Base-by-base conservation (phyloP, 1,284 basidiomycete genomes). In the Entoloma clypeatum region DNA sequence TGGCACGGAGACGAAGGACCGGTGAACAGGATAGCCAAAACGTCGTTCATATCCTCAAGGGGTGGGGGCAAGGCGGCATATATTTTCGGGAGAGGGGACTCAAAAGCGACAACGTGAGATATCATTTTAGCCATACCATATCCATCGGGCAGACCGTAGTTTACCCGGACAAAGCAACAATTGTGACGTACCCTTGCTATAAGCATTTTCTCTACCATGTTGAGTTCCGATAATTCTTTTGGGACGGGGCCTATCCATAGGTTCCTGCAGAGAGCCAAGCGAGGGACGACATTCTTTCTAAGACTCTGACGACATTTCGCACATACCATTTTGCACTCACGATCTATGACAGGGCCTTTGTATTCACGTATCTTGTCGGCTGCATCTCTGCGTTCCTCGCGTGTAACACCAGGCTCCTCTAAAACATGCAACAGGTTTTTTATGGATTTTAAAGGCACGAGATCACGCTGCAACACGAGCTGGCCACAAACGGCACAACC, bases 161-260 rank as follows among this genome's bases (percentile, higher is more conserved):
- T n/a, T n/a, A n/a, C 57, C 14, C 51, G 38, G 0, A 62, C 53
- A 25, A 63, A 50, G 46, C 59, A 63, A 5, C 38, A 30, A 39
- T 58, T 67, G 22, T 62, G 57, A 8, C 54, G 43, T 1, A 65
- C 48, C 7, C 55, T 33, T 2, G 64, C 43, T 8, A 70, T 51
- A 2, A 69, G 26, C 14, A 65, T 16, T 41, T 59, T 49, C 39
- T 70, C 66, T 5, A 55, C 50, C 42, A 56, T 64, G 2, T 39
- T 53, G 13, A 70, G 42, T 11, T 45, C 30, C 28, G 49, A 14
- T 0, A 69, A 38, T 11, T 53, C 46, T 16, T 36, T 2, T 1
- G 66, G 67, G 0, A 68, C 53, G 6, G 59, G 43, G n/a, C 68
- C 67, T 0, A 70, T 17, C 68, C 67, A 71, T 2, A 67, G 36